These are phyloP conservation scores for Rhododendron griersonianum DNA, from an alignment of 148 eudicot species.

Conservation along the genomic window DNA sequence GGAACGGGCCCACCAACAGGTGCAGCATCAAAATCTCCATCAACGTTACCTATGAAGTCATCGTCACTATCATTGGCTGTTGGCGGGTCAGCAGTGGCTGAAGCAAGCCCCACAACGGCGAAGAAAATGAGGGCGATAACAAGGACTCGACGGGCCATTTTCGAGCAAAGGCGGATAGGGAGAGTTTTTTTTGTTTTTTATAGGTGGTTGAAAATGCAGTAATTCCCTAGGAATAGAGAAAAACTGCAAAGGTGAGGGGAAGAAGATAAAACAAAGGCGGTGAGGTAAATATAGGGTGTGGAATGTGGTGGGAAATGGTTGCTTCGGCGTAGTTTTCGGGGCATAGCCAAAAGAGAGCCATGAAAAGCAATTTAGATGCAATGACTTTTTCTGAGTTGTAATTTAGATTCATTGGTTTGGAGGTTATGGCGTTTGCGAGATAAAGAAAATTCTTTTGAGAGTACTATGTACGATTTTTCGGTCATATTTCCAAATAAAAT, in stretches of 20 bases:
- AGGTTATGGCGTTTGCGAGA: too few relatives aligned
- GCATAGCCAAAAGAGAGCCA: neutral
- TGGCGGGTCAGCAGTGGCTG: neutral
- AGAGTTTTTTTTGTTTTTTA: neutral
- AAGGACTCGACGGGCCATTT: constrained; percentile 9
- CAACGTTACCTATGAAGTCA: neutral
- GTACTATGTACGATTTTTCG: too few relatives aligned
- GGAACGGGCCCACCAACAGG: constrained; percentile 8
- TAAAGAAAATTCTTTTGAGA: too few relatives aligned
- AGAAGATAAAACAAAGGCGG: too few relatives aligned
- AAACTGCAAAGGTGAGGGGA: neutral
- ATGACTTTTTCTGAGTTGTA: too few relatives aligned
- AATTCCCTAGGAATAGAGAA: too few relatives aligned
- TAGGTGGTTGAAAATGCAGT: neutral
- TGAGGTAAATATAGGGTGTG: neutral
- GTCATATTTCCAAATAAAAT: too few relatives aligned
- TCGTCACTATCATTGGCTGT: neutral
- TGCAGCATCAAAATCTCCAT: neutral
- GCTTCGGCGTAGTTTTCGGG: neutral
- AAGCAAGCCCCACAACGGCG: neutral
- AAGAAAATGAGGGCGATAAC: constrained; percentile 6
- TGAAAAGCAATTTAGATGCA: too few relatives aligned
- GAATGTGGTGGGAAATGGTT: neutral
- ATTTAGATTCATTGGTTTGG: too few relatives aligned
- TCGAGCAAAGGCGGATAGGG: neutral